phyloP scores from a whole-genome alignment of 345 rosid genomes.

The Lumnitzera littorea region DNA sequence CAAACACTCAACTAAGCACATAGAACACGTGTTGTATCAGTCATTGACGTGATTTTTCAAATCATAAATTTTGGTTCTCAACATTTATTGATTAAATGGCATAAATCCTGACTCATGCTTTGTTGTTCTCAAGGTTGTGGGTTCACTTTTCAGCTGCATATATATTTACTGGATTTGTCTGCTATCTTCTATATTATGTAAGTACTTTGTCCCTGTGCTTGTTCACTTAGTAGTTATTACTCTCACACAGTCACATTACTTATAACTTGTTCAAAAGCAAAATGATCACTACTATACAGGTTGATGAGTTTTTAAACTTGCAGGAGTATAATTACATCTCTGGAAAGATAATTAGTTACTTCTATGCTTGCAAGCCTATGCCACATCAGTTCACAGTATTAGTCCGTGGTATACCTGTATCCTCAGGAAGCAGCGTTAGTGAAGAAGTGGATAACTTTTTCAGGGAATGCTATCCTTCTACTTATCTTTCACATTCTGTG shows the following conservation, averaged over 20 bases:
- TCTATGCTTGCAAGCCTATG: conserved; percentile 67
- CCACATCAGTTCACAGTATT: conserved; percentile 70
- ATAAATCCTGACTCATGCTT: background rate
- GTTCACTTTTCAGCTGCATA: conserved; percentile 86
- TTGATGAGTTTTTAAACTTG: conserved; percentile 11
- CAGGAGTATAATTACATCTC: conserved; percentile 72
- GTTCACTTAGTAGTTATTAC: conserved; percentile 2
- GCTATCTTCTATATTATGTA: conserved; percentile 79
- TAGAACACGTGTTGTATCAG: no score
- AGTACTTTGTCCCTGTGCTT: conserved; percentile 26
- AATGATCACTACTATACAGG: conserved; percentile 1
- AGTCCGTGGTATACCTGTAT: conserved; percentile 62
- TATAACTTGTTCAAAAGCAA: conserved; percentile 4
- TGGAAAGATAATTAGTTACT: conserved; percentile 47
- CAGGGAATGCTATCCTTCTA: conserved; percentile 68
- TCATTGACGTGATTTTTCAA: background rate
- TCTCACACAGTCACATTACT: background rate
- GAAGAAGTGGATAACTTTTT: conserved; percentile 72
- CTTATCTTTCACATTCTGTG: conserved; percentile 68
- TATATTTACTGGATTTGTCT: conserved; percentile 74
- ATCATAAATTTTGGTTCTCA: background rate
- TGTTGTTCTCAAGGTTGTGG: conserved; percentile 69
- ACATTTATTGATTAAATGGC: background rate
- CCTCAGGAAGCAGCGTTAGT: conserved; percentile 41
- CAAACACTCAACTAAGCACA: no score